Base-by-base conservation (phyloP, 768 basidiomycete genomes). In the Lentinula raphanica region DNA sequence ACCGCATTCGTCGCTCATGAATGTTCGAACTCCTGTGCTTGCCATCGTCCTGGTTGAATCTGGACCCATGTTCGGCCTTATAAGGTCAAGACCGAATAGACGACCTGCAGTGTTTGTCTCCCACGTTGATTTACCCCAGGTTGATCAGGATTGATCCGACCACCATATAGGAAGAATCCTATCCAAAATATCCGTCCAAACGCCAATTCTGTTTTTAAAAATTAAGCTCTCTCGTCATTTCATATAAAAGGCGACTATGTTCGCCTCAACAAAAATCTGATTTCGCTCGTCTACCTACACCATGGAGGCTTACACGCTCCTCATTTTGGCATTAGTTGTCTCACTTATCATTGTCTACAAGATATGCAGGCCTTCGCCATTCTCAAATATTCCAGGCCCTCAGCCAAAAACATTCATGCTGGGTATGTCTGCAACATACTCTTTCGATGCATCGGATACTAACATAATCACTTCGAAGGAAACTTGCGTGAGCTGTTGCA, bases 401-500 rank as follows among this genome's bases (percentile, higher is more conserved):
- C 28, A 50, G 19, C 49, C 49, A 19, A 50, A 17, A 28, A 19
- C 28, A 21, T 50, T 50, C 17, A 21, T 50, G 49, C 31, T 50
- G 11, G 49, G 49, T 50, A 25, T 29, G 29, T 21, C 9, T 21
- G 8, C 25, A 5, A 1, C 7, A 11, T 7, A 21, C 0, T 13
- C 3, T 3, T 36, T 1, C 39, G 13, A 21, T 31, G 23, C n/a
- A 19, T 2, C 29, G 29, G 21, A 36, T 2, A 6, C 5, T 48
- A n/a, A 31, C 28, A 28, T 9, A 35, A 15, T 50, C n/a, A 12
- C 7, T 12, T 13, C 4, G 0, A 8, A 59, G 58, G 58, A 27
- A 59, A 59, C 21, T 54, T 59, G 40, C 21, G 36, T 28, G 58
- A 59, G 15, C 21, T 54, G 9, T 46, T 59, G 19, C 51, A 46